Conservation (phyloP, 257 asterid genomes). For the Rubia yunnanensis region DNA sequence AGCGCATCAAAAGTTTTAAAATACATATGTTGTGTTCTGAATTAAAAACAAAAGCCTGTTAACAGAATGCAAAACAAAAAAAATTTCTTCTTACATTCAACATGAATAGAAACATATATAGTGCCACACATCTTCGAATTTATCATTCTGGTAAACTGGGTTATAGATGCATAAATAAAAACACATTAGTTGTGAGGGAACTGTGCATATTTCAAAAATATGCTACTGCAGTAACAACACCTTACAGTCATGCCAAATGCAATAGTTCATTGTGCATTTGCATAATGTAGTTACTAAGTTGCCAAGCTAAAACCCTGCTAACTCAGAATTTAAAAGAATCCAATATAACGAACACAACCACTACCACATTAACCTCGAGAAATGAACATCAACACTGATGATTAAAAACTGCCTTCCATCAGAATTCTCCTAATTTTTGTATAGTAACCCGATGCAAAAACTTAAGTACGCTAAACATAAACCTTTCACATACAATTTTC, state of each 20-base stretch:
- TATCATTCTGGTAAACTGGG: not conserved
- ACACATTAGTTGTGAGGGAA: too few species aligned
- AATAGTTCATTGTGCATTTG: constrained; percentile 82
- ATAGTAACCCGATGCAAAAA: too few species aligned
- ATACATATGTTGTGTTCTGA: not conserved
- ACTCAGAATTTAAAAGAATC: not conserved
- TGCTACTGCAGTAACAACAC: too few species aligned
- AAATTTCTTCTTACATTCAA: not conserved
- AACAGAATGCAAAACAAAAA: not conserved
- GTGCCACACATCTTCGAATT: not conserved
- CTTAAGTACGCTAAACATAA: constrained; percentile 17
- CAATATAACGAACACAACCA: not conserved
- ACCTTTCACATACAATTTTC: not conserved
- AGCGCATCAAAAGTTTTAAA: constrained; percentile 11
- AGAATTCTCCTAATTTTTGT: too few species aligned
- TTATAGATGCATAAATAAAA: not conserved
- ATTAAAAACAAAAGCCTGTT: not conserved
- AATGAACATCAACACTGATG: too few species aligned
- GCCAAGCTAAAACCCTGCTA: not conserved
- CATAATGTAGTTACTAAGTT: constrained; percentile 6
- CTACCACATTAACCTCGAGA: constrained; percentile 54
- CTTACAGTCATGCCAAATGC: too few species aligned
- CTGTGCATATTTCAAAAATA: too few species aligned
- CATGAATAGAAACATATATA: constrained; percentile 1
- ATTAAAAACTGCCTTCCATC: too few species aligned